Evolutionary conservation across 176 grass and related monocot species (phyloP).

Genomic region (Oropetium thomaeum): DNA sequence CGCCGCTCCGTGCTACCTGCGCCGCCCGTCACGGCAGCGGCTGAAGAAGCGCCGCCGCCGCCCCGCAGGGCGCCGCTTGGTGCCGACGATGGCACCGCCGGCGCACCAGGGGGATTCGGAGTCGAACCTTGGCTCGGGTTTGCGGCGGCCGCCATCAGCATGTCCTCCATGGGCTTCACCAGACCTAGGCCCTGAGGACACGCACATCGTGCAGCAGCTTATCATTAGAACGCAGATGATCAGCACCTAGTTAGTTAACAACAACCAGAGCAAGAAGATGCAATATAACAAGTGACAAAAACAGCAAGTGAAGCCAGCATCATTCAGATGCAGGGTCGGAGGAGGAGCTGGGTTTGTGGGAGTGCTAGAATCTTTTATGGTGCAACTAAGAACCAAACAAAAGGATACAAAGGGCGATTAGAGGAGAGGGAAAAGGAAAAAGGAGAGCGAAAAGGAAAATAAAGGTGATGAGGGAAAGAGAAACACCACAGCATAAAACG

Average conservation of each 20-base stretch:
- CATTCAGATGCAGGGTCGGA: slow-evolving; percentile 19
- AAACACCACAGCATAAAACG: slow-evolving; percentile 64
- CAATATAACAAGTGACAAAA: slow-evolving; percentile 42
- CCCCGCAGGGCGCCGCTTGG: slow-evolving; percentile 15
- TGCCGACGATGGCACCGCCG: not conserved
- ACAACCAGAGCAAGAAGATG: slow-evolving; percentile 39
- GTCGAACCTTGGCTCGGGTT: slow-evolving; percentile 25
- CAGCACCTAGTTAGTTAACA: slow-evolving; percentile 32
- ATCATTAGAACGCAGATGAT: slow-evolving; percentile 29
- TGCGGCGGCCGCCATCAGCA: slow-evolving; percentile 37
- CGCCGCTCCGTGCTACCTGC: slow-evolving; percentile 51
- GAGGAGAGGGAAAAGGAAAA: slow-evolving; percentile 17
- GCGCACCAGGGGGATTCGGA: slow-evolving; percentile 26
- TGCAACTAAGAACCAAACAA: slow-evolving; percentile 66
- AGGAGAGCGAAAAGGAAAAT: slow-evolving; percentile 32
- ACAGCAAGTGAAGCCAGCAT: slow-evolving; percentile 28
- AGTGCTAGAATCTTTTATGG: slow-evolving; percentile 44
- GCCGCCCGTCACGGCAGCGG: slow-evolving; percentile 9
- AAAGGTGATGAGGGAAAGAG: slow-evolving; percentile 59
- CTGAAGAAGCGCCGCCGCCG: not conserved
- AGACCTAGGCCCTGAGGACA: slow-evolving; percentile 57
- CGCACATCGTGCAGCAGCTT: slow-evolving; percentile 37
- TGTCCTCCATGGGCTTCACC: slow-evolving; percentile 86
- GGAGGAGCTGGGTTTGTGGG: not conserved
- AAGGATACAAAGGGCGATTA: slow-evolving; percentile 70